These are phyloP conservation scores for Biscutella laevigata DNA, from an alignment of 441 rosid genomes.

Conservation along the genomic window DNA sequence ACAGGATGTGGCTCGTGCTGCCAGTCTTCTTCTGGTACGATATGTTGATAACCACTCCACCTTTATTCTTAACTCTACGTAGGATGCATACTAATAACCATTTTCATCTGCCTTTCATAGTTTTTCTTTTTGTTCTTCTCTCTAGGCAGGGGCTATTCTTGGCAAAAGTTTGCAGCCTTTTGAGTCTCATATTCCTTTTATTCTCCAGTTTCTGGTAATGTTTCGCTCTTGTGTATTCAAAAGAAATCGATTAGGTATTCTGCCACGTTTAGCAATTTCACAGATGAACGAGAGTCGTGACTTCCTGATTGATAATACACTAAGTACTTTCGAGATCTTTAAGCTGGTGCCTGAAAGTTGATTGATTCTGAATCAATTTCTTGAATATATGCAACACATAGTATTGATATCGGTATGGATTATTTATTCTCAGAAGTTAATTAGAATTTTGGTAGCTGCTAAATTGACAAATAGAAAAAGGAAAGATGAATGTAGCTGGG, in stretches of 20 bases:
- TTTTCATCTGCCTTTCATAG: conserved; percentile 3
- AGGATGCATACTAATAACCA: not conserved
- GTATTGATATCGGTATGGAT: not conserved
- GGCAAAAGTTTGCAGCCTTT: conserved; percentile 79
- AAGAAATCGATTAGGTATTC: conserved; percentile 6
- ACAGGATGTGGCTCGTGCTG: conserved; percentile 81
- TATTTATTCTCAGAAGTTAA: not conserved
- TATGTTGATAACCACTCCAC: conserved; percentile 6
- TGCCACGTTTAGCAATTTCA: not conserved
- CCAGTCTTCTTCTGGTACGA: conserved; percentile 69
- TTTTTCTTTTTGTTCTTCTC: conserved; percentile 12
- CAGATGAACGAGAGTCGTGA: not conserved
- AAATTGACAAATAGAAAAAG: not conserved
- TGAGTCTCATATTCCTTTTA: conserved; percentile 87
- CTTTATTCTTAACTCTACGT: not conserved
- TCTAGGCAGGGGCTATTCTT: conserved; percentile 71
- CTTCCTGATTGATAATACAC: not conserved
- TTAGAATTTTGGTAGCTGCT: not conserved
- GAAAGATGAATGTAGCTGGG: not conserved
- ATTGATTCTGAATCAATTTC: not conserved
- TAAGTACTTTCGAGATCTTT: not conserved
- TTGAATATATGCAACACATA: not conserved
- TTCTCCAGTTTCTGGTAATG: conserved; percentile 88
- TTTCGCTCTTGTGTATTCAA: not conserved
- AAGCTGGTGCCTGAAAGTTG: conserved; percentile 7